Evolutionary conservation across 345 rosid species (phyloP).

Genomic region (Garcia nutans): DNA sequence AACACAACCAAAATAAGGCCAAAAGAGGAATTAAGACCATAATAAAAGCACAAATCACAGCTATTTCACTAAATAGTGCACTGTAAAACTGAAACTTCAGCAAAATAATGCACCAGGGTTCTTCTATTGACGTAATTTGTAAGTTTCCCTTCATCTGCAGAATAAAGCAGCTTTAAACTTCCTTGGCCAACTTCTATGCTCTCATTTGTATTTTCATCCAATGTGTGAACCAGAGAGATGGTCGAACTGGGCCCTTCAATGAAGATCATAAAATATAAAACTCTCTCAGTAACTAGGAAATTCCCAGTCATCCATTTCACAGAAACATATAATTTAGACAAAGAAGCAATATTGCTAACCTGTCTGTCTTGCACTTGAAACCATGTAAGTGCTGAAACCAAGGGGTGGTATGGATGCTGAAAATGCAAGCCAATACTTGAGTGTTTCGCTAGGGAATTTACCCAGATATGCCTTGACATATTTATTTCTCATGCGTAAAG

Average conservation of each 20-base stretch:
- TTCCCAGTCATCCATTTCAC: constrained; percentile 4
- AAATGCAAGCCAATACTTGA: constrained; percentile 78
- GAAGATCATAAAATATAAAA: constrained; percentile 14
- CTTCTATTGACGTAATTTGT: constrained; percentile 50
- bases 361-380: constrained; percentile 56
- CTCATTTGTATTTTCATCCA: constrained; percentile 40
- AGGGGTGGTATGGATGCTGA: constrained; percentile 85
- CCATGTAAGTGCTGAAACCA: constrained; percentile 77
- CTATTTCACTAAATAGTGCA: neutral
- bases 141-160: constrained; percentile 57
- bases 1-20: neutral
- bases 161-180: constrained; percentile 61
- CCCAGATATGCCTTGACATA: constrained; percentile 78
- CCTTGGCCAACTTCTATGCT: constrained; percentile 78
- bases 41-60: constrained; percentile 3
- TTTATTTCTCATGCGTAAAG: constrained; percentile 46
- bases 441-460: constrained; percentile 42
- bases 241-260: constrained; percentile 47
- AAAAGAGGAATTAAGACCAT: neutral
- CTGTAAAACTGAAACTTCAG: constrained; percentile 7
- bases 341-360: constrained; percentile 44
- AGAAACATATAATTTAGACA: constrained; percentile 4
- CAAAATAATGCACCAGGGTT: constrained; percentile 45
- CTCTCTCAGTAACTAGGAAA: constrained; percentile 14
- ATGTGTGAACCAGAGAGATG: constrained; percentile 42